A percentile compares a stretch with the other conserved stretches of the same genome.
Conservation (phyloP, 352 stramenopile species). For the Phytopythium kandeliae region DNA sequence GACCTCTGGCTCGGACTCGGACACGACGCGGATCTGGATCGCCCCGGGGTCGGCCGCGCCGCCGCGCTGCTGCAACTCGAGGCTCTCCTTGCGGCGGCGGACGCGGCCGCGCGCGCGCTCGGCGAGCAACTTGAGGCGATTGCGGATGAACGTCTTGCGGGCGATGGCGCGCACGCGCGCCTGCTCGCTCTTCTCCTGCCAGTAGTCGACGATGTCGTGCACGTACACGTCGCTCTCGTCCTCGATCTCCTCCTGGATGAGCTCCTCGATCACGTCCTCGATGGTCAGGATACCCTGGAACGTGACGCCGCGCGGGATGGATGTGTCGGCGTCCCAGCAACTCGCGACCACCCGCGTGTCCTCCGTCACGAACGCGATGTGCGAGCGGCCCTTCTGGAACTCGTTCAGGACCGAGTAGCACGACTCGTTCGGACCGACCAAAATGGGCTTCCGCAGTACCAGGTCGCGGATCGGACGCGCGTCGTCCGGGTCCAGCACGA, state of each 20-base stretch:
- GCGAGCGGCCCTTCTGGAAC: slow-evolving; percentile 85
- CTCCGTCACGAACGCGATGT: slow-evolving; percentile 79
- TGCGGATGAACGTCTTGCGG: slow-evolving; percentile 35
- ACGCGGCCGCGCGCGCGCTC: slow-evolving; percentile 46
- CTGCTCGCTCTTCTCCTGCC: slow-evolving; percentile 32
- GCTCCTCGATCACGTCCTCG: slow-evolving; percentile 89
- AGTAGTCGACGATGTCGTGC: slow-evolving; percentile 52
- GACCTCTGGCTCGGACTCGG: not conserved
- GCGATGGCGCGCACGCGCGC: slow-evolving; percentile 23
- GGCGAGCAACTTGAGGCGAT: slow-evolving; percentile 46
- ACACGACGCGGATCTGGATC: slow-evolving; percentile 6
- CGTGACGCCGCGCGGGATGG: slow-evolving; percentile 33
- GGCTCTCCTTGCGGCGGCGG: slow-evolving; percentile 18
- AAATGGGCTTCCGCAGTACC: slow-evolving; percentile 69
- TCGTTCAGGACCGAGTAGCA: slow-evolving; percentile 89
- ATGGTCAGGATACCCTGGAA: slow-evolving; percentile 89
- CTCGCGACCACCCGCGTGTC: slow-evolving; percentile 43
- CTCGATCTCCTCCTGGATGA: slow-evolving; percentile 89
- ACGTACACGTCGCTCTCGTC: slow-evolving; percentile 84
- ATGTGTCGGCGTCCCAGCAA: slow-evolving; percentile 39
- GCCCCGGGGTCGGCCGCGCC: not conserved
- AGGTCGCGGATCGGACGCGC: slow-evolving; percentile 54
- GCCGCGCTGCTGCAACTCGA: slow-evolving; percentile 3
- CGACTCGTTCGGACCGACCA: slow-evolving; percentile 71
- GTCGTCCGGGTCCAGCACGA: slow-evolving; percentile 84